phyloP scores from a whole-genome alignment of 345 rosid genomes.

The Hibiscus tridactylites region DNA sequence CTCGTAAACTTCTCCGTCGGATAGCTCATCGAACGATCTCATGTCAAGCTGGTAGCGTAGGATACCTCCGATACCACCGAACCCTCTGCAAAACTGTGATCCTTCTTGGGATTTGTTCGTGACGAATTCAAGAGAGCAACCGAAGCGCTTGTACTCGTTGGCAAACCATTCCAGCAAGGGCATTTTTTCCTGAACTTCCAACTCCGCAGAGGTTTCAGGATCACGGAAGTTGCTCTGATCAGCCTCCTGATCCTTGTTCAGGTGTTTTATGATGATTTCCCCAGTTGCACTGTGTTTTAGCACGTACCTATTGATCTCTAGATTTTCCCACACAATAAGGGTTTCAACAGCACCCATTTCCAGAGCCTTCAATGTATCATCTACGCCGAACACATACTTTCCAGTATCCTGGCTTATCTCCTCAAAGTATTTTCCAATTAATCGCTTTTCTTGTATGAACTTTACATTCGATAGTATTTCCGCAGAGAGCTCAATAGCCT shows the following conservation, averaged over 20 bases:
- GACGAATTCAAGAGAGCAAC: slow-evolving; percentile 76
- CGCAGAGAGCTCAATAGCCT: slow-evolving; percentile 82
- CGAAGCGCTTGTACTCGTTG: slow-evolving; percentile 74
- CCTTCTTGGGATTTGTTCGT: slow-evolving; percentile 91
- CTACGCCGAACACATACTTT: slow-evolving; percentile 38
- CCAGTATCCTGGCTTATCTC: slow-evolving; percentile 87
- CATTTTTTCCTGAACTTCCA: slow-evolving; percentile 71
- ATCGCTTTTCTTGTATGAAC: slow-evolving; percentile 82
- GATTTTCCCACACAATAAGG: slow-evolving; percentile 87
- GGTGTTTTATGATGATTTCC: slow-evolving; percentile 55
- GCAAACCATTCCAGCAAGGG: slow-evolving; percentile 90
- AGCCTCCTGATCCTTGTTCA: slow-evolving; percentile 71
- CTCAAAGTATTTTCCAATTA: slow-evolving; percentile 88
- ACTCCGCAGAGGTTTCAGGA: slow-evolving; percentile 42
- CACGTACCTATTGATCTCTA: slow-evolving; percentile 61
- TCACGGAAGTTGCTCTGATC: slow-evolving; percentile 74
- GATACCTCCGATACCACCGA: slow-evolving; percentile 47
- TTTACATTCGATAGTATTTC: slow-evolving; percentile 85
- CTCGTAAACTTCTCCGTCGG: slow-evolving; percentile 62
- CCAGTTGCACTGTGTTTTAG: slow-evolving; percentile 57
- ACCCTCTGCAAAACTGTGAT: background rate
- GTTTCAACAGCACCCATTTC: slow-evolving; percentile 93
- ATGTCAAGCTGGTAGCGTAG: slow-evolving; percentile 89
- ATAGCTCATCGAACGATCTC: slow-evolving; percentile 70
- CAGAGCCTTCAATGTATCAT: slow-evolving; percentile 72